phyloP scores from a whole-genome alignment of 2,329 filamentous ascomycete genomes.

The Penicillium sp. region DNA sequence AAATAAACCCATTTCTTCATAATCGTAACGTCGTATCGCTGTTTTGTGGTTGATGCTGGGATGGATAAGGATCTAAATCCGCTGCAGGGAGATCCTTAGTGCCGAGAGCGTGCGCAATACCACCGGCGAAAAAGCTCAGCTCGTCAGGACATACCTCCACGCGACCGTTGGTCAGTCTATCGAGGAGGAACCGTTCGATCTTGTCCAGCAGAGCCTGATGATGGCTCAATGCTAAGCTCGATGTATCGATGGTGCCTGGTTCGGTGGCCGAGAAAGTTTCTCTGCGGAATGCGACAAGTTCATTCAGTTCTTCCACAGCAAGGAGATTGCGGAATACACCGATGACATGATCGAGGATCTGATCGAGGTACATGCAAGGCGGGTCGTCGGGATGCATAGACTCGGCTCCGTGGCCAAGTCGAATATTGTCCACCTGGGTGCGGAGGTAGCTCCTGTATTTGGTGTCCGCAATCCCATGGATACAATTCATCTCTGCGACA shows the following conservation, averaged over 20 bases:
- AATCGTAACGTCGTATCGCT: conserved; percentile 21
- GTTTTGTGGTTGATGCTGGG: background rate
- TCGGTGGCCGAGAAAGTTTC: conserved; percentile 18
- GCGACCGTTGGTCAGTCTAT: conserved; percentile 29
- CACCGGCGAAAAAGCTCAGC: conserved; percentile 39
- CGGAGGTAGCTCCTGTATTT: conserved; percentile 34
- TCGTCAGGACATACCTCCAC: conserved; percentile 35
- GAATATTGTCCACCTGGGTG: conserved; percentile 32
- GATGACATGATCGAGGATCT: conserved; percentile 36
- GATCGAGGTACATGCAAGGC: conserved; percentile 34
- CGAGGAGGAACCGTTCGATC: conserved; percentile 33
- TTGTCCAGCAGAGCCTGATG: conserved; percentile 27
- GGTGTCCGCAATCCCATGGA: conserved; percentile 34
- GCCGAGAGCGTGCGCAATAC: conserved; percentile 32
- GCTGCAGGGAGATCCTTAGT: conserved; percentile 16
- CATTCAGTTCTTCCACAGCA: conserved; percentile 33
- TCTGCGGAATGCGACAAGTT: conserved; percentile 28
- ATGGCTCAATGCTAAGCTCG: conserved; percentile 3
- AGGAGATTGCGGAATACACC: conserved; percentile 41
- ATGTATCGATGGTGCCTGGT: conserved; percentile 7
- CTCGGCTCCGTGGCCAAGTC: conserved; percentile 29
- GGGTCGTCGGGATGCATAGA: conserved; percentile 31
- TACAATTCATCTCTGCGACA: conserved; percentile 41
- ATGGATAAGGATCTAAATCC: background rate
- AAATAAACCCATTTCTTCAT: conserved; percentile 12